These are phyloP conservation scores for Penicillium canescens DNA, from an alignment of 495 filamentous ascomycete genomes.

Conservation along the genomic window DNA sequence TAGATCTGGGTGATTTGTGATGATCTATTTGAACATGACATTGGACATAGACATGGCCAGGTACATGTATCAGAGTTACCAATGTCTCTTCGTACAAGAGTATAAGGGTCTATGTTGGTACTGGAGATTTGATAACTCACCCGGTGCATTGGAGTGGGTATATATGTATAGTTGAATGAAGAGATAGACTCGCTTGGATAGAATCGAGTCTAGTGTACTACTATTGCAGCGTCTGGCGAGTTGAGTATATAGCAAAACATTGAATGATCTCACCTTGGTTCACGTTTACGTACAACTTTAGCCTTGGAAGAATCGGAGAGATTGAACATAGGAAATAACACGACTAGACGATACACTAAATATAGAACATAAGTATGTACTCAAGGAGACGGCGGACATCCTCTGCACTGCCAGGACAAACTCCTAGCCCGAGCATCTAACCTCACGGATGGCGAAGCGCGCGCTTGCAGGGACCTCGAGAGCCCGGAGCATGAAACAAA, in stretches of 20 bases:
- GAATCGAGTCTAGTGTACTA: slow-evolving; percentile 12
- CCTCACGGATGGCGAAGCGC: background rate
- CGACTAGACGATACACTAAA: slow-evolving; percentile 36
- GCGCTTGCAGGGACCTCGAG: slow-evolving; percentile 4
- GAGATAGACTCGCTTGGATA: slow-evolving; percentile 6
- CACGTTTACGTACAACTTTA: no score
- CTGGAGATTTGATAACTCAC: background rate
- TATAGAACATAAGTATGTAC: slow-evolving; percentile 37
- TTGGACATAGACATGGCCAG: no score
- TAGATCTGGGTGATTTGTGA: slow-evolving; percentile 41
- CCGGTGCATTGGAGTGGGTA: background rate
- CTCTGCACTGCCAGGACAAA: slow-evolving; percentile 11
- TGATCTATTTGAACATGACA: background rate
- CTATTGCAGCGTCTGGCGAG: slow-evolving; percentile 4
- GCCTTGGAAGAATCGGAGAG: no score
- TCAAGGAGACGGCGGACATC: slow-evolving; percentile 24
- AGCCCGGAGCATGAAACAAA: slow-evolving; percentile 18
- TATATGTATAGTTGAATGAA: slow-evolving; percentile 21
- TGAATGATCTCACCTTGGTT: background rate
- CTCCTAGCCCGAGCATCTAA: slow-evolving; percentile 1
- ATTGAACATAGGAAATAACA: slow-evolving; percentile 32
- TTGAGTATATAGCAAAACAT: background rate
- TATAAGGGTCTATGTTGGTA: background rate
- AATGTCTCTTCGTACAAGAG: no score
- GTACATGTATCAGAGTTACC: no score